Percentiles rank a stretch among this genome's conserved stretches.
These are phyloP conservation scores for Lenwebbia sp. DNA, from an alignment of 345 rosid species.

Conservation along the genomic window DNA sequence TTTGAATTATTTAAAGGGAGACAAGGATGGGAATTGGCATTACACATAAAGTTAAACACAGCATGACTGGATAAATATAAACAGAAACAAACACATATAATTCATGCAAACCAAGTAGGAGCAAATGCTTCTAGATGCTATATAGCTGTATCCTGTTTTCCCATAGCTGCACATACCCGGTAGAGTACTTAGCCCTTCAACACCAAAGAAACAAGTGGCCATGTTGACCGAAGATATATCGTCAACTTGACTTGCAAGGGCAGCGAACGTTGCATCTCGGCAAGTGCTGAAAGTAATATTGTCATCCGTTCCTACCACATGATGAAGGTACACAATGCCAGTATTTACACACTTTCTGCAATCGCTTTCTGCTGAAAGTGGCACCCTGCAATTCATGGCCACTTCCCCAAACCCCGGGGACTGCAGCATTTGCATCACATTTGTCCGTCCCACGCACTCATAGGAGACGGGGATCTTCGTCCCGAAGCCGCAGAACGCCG, in stretches of 20 bases:
- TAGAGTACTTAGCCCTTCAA: constrained; percentile 46
- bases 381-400: constrained; percentile 45
- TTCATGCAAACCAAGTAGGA: not conserved
- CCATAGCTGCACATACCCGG: constrained; percentile 24
- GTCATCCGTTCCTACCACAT: constrained; percentile 39
- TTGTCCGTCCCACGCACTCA: constrained; percentile 60
- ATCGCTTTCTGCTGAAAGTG: constrained; percentile 33
- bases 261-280: constrained; percentile 79
- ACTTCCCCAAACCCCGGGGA: constrained; percentile 60
- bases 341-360: constrained; percentile 80
- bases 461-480: constrained; percentile 71
- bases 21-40: not conserved
- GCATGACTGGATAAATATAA: not conserved
- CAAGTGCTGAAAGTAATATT: constrained; percentile 74
- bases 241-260: constrained; percentile 69
- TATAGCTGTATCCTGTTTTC: not conserved
- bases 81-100: not conserved
- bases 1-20: not conserved
- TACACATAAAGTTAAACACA: not conserved
- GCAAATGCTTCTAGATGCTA: not conserved
- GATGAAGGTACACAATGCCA: constrained; percentile 60
- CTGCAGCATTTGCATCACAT: constrained; percentile 67
- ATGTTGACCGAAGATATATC: constrained; percentile 41
- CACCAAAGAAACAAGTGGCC: constrained; percentile 82
- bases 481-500: constrained; percentile 73